Conservation (phyloP, 352 stramenopile species). For the Pythium biforme region DNA sequence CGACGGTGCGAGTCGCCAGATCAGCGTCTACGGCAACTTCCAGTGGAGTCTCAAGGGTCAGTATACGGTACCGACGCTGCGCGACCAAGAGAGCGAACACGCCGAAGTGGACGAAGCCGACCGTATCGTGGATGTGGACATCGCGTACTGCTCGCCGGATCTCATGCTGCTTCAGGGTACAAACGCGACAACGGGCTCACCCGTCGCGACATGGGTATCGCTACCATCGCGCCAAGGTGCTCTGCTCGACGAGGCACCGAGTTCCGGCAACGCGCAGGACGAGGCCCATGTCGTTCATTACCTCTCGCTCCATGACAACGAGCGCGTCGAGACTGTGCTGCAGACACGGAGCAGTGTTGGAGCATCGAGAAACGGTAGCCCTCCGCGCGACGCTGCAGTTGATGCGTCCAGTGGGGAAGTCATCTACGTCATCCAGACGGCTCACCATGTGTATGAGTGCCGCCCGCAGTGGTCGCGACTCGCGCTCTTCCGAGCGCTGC, state of each 20-base stretch:
- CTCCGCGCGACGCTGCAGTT: not conserved
- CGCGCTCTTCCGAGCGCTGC: slow-evolving; percentile 75
- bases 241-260: slow-evolving; percentile 24
- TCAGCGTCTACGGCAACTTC: slow-evolving; percentile 78
- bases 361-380: not conserved
- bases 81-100: not conserved
- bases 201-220: slow-evolving; percentile 77
- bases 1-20: slow-evolving; percentile 46
- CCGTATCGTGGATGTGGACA: slow-evolving; percentile 41
- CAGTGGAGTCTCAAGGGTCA: slow-evolving; percentile 70
- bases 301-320: slow-evolving; percentile 67
- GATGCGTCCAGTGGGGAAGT: slow-evolving; percentile 8
- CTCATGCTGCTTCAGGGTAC: slow-evolving; percentile 78
- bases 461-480: slow-evolving; percentile 81
- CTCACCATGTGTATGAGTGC: slow-evolving; percentile 84
- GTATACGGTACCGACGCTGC: slow-evolving; percentile 61
- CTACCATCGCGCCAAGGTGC: slow-evolving; percentile 60
- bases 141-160: slow-evolving; percentile 81
- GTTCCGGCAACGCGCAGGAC: slow-evolving; percentile 21
- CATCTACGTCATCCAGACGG: slow-evolving; percentile 82
- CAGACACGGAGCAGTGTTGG: slow-evolving; percentile 25
- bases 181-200: slow-evolving; percentile 31
- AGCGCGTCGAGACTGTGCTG: slow-evolving; percentile 68
- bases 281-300: slow-evolving; percentile 78
- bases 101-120: not conserved